A percentile compares a stretch with the other conserved stretches of the same genome.
Evolutionary conservation across 257 asterid genomes (phyloP).

Genomic region (Verbascum thapsus): DNA sequence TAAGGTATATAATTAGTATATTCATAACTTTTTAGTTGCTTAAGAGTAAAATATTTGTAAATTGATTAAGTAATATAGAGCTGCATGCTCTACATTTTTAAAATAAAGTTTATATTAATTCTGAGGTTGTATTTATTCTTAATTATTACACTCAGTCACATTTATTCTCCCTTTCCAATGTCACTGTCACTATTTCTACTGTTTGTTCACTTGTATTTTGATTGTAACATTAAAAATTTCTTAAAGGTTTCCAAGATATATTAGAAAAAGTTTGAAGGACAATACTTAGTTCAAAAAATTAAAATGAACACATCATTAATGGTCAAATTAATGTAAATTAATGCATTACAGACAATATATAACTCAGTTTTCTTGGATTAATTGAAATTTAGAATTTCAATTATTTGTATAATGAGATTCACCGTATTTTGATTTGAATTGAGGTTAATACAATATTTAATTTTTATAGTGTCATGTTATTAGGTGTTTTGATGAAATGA

Average conservation of each 20-base stretch:
- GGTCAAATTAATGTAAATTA: too few species aligned
- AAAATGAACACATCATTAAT: too few species aligned
- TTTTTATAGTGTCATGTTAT: too few species aligned
- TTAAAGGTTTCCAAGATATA: neutral
- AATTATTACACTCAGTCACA: neutral
- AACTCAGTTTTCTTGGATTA: too few species aligned
- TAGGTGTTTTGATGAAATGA: too few species aligned
- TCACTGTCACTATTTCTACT: neutral
- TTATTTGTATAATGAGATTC: too few species aligned
- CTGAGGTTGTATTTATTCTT: neutral
- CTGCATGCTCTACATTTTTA: neutral
- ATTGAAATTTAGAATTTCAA: too few species aligned
- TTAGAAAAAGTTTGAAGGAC: neutral
- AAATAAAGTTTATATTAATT: neutral
- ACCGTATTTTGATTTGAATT: too few species aligned
- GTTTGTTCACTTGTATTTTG: neutral
- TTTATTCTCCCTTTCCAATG: neutral
- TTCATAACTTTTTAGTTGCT: constrained; percentile 20
- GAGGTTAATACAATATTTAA: too few species aligned
- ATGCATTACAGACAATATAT: too few species aligned
- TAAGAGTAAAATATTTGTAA: constrained; percentile 16
- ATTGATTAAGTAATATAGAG: too few species aligned
- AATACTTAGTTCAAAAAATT: too few species aligned
- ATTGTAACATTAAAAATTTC: neutral
- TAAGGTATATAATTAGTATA: neutral